These are phyloP conservation scores for Taphrina wiesneri DNA, from an alignment of 1,139 yeast species.

Conservation along the genomic window DNA sequence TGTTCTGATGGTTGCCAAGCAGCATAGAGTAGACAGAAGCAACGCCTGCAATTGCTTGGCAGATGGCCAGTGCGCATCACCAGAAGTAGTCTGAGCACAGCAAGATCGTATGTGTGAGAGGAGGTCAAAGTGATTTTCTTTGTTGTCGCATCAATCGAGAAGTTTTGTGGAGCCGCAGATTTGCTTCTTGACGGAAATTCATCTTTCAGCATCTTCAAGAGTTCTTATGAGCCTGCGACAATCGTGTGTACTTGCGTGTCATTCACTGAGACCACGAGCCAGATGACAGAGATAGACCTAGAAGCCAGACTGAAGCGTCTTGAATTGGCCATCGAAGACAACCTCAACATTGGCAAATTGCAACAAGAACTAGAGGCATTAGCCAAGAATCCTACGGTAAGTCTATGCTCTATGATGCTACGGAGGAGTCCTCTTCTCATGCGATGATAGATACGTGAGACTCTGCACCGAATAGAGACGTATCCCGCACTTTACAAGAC, in stretches of 20 bases:
- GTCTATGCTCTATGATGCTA: not conserved
- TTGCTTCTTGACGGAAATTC: not conserved
- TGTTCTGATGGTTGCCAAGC: not conserved
- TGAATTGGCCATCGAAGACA: not conserved
- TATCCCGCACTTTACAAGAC: not conserved
- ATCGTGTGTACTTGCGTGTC: not conserved
- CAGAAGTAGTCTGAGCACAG: not conserved
- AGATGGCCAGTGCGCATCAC: not conserved
- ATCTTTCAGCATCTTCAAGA: not conserved
- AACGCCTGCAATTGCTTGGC: not conserved
- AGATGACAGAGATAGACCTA: not conserved
- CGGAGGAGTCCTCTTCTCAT: not conserved
- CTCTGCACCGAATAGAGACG: not conserved
- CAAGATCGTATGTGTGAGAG: not conserved
- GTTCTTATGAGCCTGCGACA: too few species aligned
- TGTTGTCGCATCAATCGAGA: not conserved
- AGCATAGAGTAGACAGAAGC: not conserved
- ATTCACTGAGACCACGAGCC: not conserved
- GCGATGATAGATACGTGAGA: constrained; percentile 2
- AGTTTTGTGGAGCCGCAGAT: not conserved
- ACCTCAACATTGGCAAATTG: not conserved
- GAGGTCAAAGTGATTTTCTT: not conserved
- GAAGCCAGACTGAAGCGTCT: not conserved
- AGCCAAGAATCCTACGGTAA: constrained; percentile 1
- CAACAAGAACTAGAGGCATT: not conserved